Evolutionary conservation across 805 yeast genomes (phyloP), one percentile per base, ranked within the genome.

Genomic region (Starmerella vitae): DNA sequence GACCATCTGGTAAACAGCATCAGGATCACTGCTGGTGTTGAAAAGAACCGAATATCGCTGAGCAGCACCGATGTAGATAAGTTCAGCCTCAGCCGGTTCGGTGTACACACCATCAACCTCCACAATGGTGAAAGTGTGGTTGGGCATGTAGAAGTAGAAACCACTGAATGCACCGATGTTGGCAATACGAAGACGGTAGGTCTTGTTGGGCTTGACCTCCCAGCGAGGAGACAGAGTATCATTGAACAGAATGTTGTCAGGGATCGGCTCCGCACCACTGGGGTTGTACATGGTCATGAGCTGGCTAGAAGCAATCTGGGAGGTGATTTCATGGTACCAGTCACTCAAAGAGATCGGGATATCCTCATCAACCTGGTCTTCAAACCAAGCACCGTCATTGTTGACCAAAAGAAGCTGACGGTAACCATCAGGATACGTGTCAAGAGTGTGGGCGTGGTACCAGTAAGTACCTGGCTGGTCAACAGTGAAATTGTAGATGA

Each of bases 211-310:
- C 63, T 81, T 56, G 40, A 88, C 93, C 7, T 62, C 48, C 54
- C 71, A 65, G 38, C 47, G 47, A 25, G 53, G 50, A 8, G 42
- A 21, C 54, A 67, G 71, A 10, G 94, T 77, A 56, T 85, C 84
- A 64, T 88, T 88, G 59, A 85, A 66, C 52, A 91, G 68, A 50
- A 80, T 61, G 57, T 70, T 66, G 49, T 81, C 79, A 7, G 98
- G 98, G 50, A 91, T 76, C 37, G 98, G 98, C 64, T 91, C 98
- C 32, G 97, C 95, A 55, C 98, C 98, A 8, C 95, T 83, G 43
- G 98, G 98, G 62, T 91, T 91, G 65, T 68, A 76, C 46, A 76
- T 58, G 48, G 64, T 72, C 66, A 85, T 56, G 64, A 91, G 86
- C 27, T 51, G 42, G 14, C 68, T 63, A 17, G 58, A 49, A 4